These are phyloP conservation scores for Dicorynia guianensis DNA, from an alignment of 306 rosid genomes.

Conservation along the genomic window DNA sequence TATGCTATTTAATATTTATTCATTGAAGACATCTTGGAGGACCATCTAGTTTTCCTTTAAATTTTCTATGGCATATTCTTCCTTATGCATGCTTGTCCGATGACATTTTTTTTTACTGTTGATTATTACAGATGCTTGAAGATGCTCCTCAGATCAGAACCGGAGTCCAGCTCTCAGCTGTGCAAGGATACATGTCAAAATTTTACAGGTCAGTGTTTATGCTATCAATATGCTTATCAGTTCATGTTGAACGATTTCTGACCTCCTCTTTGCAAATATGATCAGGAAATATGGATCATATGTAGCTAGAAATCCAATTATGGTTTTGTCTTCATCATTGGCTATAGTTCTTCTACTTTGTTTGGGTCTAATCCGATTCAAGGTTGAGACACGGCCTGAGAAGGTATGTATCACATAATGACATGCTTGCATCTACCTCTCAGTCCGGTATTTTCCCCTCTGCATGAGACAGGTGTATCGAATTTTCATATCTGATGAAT, in stretches of 20 bases:
- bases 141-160: slow-evolving; percentile 61
- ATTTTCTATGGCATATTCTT: slow-evolving; percentile 24
- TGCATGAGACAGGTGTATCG: slow-evolving; percentile 14
- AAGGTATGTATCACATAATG: slow-evolving; percentile 59
- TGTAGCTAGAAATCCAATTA: slow-evolving; percentile 85
- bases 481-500: slow-evolving; percentile 18
- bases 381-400: slow-evolving; percentile 96
- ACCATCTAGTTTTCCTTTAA: slow-evolving; percentile 28
- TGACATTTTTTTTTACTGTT: slow-evolving; percentile 38
- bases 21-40: slow-evolving; percentile 30
- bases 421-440: slow-evolving; percentile 28
- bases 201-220: slow-evolving; percentile 69
- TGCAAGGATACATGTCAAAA: slow-evolving; percentile 88
- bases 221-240: slow-evolving; percentile 36
- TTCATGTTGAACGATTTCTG: slow-evolving; percentile 42
- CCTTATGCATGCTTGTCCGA: slow-evolving; percentile 28
- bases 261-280: slow-evolving; percentile 41
- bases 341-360: slow-evolving; percentile 81
- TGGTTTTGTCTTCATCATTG: slow-evolving; percentile 75
- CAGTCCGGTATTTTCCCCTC: slow-evolving; percentile 7
- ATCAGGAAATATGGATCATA: slow-evolving; percentile 88
- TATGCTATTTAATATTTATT: slow-evolving; percentile 35
- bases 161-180: slow-evolving; percentile 76
- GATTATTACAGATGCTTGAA: slow-evolving; percentile 65
- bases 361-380: slow-evolving; percentile 85